Base-by-base conservation (phyloP, 202 grass and related monocot genomes). In the Panicum hallii region DNA sequence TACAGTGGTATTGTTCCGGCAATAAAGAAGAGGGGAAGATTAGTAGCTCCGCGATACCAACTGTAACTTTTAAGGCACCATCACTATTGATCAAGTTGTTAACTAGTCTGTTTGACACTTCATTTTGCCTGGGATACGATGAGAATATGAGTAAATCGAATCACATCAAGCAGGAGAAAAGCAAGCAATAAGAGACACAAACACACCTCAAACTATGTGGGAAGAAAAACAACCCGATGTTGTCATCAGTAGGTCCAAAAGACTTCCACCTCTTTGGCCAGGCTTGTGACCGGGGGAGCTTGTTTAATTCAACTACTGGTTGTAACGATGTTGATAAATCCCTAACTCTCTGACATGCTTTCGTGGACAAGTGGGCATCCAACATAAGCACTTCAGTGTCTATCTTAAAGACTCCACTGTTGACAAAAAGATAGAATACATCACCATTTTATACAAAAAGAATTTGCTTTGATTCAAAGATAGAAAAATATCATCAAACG, bases 141-240 rank as follows among this genome's bases (percentile, higher is more conserved):
- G 40, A 70, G 46, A 76, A 63, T 46, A 44, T 65, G 55, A 70
- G 55, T 70, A 68, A 30, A 70, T 72, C 65, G 9, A 52, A 26
- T 69, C 57, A 36, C 55, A 84, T 84, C 17, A 36, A 74, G 46
- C 40, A 45, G 20, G 45, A 54, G 34, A 81, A 85, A 57, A 84
- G 11, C 13, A 79, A 52, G 43, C 52, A 28, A 52, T 40, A n/a
- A 63, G 52, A 68, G 19, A 68, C 5, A 4, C 16, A 71, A 41
- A 78, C 75, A 53, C 82, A 97, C 95, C 77, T 88, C 12, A 20
- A 75, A 78, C 71, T 75, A 40, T 64, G 42, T 11, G 89, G 87
- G 47, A 94, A 91, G 85, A 97, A 98, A 93, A 77, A 93, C 40
- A 98, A 88, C 42, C 89, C 92, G 79, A 95, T 91, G 55, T 44